phyloP scores from a whole-genome alignment of 495 filamentous ascomycete species.

The Astrothelium subdiscretum region DNA sequence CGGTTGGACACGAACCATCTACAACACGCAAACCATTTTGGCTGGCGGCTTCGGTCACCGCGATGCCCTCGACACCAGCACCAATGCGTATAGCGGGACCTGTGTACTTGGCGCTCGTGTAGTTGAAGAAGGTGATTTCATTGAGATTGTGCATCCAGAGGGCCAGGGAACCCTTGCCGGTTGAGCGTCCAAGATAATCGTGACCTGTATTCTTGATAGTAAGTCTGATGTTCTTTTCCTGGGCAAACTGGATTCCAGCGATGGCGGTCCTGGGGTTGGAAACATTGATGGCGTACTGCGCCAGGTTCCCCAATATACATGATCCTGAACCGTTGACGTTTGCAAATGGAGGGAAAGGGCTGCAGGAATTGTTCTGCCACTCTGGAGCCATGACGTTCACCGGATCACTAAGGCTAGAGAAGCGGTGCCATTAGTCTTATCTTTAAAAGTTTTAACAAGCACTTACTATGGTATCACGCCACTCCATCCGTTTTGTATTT shows the following conservation, averaged over 20 bases:
- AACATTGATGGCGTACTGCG: conserved; percentile 6
- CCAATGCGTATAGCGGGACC: conserved; percentile 6
- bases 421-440: neutral
- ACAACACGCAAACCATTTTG: neutral
- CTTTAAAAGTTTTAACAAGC: too few relatives aligned
- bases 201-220: conserved; percentile 12
- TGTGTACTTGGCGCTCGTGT: neutral
- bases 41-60: neutral
- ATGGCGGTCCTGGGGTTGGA: neutral
- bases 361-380: neutral
- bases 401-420: neutral
- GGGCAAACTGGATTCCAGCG: conserved; percentile 6
- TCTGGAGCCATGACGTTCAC: too few relatives aligned
- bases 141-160: conserved; percentile 32
- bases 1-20: conserved; percentile 4
- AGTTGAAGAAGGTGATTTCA: conserved; percentile 20
- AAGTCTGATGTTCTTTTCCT: conserved; percentile 3
- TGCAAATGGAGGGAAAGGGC: neutral
- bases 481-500: neutral
- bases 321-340: too few relatives aligned
- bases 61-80: conserved; percentile 2
- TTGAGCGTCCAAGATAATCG: conserved; percentile 13
- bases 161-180: conserved; percentile 29
- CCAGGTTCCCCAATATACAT: conserved; percentile 4
- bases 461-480: neutral